Evolutionary conservation across 805 yeast species (phyloP).

Genomic region (Ogataea nonfermentans): DNA sequence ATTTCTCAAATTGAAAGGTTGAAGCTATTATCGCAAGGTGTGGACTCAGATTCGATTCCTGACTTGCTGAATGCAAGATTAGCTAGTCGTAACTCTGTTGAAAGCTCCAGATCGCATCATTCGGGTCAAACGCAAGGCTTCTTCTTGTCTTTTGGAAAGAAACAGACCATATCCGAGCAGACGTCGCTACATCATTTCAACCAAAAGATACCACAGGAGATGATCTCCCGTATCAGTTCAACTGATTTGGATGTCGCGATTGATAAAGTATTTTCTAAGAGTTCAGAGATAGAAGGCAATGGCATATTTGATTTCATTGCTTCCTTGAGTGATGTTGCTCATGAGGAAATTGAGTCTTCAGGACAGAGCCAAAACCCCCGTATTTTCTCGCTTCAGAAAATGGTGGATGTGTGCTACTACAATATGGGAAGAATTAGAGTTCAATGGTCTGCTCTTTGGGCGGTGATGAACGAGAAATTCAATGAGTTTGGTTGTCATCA

Average conservation of each 20-base stretch:
- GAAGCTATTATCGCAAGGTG: slow-evolving; percentile 83
- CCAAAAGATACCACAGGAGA: slow-evolving; percentile 60
- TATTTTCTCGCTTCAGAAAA: slow-evolving; percentile 88
- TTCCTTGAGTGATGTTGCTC: slow-evolving; percentile 81
- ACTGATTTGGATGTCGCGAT: slow-evolving; percentile 75
- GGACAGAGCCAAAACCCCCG: slow-evolving; percentile 82
- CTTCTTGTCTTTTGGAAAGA: slow-evolving; percentile 53
- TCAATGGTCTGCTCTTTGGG: slow-evolving; percentile 97
- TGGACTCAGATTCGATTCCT: slow-evolving; percentile 79
- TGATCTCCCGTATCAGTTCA: slow-evolving; percentile 55
- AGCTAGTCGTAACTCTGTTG: slow-evolving; percentile 54
- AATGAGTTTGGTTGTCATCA: slow-evolving; percentile 79
- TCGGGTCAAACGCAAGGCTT: slow-evolving; percentile 37
- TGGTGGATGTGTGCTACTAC: slow-evolving; percentile 96
- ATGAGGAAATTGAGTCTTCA: slow-evolving; percentile 88
- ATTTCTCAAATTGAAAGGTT: slow-evolving; percentile 90
- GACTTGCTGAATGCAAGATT: slow-evolving; percentile 77
- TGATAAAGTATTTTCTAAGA: slow-evolving; percentile 84
- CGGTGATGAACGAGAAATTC: slow-evolving; percentile 86
- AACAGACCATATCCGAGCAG: slow-evolving; percentile 58
- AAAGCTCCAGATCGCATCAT: slow-evolving; percentile 44
- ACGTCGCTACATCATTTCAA: slow-evolving; percentile 71
- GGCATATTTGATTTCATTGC: slow-evolving; percentile 85
- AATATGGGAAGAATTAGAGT: slow-evolving; percentile 95
- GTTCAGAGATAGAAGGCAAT: slow-evolving; percentile 73